Evolutionary conservation across 306 rosid species (phyloP), one percentile per base, ranked within the genome.

Genomic region (Casuarina cunninghamiana): DNA sequence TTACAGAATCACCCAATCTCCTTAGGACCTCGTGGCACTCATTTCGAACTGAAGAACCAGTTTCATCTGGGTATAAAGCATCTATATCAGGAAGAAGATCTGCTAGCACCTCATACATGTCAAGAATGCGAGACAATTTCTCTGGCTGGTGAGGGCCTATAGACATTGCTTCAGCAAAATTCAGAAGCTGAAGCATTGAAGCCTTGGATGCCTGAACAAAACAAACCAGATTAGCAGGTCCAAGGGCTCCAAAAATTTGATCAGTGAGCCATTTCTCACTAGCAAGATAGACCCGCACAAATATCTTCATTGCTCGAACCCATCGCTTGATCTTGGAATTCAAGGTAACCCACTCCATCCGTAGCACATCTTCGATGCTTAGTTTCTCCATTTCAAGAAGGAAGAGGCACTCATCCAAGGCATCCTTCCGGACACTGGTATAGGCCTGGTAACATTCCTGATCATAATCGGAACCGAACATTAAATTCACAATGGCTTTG

Each of bases 71-170:
- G 77, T 92, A 94, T 58, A 92, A 76, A 51, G 83, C 71, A 81
- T 92, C 89, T 4, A 94, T 77, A 65, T 92, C 97, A 0, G 89
- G 93, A 75, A 90, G 84, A 76, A 92, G 91, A 74, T 87, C 97
- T 3, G 79, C 82, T 2, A 94, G 83, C 75, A 90, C 96, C 88
- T 94, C 98, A 74, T 94, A 92, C 97, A 94, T 94, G 89, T 92
- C 93, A 32, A 94, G 94, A 79, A 94, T 81, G 4, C 97, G 88
- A 72, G 82, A 72, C 89, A 94, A 53, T 73, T 94, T 94, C 78
- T 94, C 96, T 0, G 98, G 98, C 32, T 90, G 86, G 76, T 92
- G 98, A 54, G 98, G 96, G 46, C 97, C 97, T 39, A 94, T 86
- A 35, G 96, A 86, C 94, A 94, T 92, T 76, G 98, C 98, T 84